A percentile compares a stretch with the other conserved stretches of the same genome.
phyloP scores from a whole-genome alignment of 176 grass and related monocot species.

The Juncus effusus region DNA sequence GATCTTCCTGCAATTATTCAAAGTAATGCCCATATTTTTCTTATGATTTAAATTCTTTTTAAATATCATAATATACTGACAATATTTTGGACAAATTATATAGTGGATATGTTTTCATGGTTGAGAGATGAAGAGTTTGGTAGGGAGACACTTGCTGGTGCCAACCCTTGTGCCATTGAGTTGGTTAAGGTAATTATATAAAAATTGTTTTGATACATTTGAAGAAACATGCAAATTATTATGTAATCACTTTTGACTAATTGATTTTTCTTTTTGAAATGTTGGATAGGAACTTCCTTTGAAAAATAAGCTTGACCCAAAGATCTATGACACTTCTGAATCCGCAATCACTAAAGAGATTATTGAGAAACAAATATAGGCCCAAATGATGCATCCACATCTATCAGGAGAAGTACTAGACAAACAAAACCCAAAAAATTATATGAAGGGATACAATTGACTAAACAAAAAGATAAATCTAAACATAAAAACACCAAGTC shows the following conservation, averaged over 20 bases:
- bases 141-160: slow-evolving; percentile 65
- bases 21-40: slow-evolving; percentile 26
- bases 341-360: slow-evolving; percentile 57
- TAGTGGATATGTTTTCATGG: slow-evolving; percentile 84
- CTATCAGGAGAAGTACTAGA: too few relatives aligned
- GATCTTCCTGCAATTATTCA: slow-evolving; percentile 40
- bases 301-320: slow-evolving; percentile 68
- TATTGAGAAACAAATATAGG: slow-evolving; percentile 46
- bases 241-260: too few relatives aligned
- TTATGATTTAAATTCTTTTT: not conserved
- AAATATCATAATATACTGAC: too few relatives aligned
- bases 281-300: slow-evolving; percentile 45
- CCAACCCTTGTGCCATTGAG: slow-evolving; percentile 71
- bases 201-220: too few relatives aligned
- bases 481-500: too few relatives aligned
- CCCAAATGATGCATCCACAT: too few relatives aligned
- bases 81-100: not conserved
- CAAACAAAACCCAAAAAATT: too few relatives aligned
- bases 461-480: too few relatives aligned
- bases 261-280: not conserved
- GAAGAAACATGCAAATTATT: too few relatives aligned
- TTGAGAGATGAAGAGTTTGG: slow-evolving; percentile 78
- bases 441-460: too few relatives aligned
- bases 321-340: slow-evolving; percentile 51
- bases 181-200: slow-evolving; percentile 43